Evolutionary conservation across 148 eudicot genomes (phyloP).

Genomic region (Limonium bicolor): DNA sequence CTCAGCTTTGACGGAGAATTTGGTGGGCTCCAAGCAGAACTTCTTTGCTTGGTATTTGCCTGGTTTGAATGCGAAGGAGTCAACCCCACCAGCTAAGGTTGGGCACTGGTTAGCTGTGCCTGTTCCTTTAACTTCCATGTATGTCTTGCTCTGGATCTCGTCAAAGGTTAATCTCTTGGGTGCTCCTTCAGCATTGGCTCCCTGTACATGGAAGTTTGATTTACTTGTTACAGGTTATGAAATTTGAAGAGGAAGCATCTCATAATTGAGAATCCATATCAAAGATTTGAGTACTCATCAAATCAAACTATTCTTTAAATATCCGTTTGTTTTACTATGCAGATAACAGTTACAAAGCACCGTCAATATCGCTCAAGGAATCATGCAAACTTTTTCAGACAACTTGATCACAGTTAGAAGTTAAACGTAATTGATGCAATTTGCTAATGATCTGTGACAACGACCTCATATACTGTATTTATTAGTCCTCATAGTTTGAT

Average conservation of each 20-base stretch:
- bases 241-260: too few species aligned
- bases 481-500: too few species aligned
- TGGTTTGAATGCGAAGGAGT: slow-evolving; percentile 64
- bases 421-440: too few species aligned
- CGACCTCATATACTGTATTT: too few species aligned
- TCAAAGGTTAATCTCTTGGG: slow-evolving; percentile 80
- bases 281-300: neutral
- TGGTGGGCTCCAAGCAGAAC: slow-evolving; percentile 88
- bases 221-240: too few species aligned
- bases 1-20: slow-evolving; percentile 87
- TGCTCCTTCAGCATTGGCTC: slow-evolving; percentile 79
- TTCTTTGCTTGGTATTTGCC: slow-evolving; percentile 92
- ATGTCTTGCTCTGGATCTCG: slow-evolving; percentile 94
- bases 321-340: neutral
- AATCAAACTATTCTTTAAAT: neutral
- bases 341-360: neutral
- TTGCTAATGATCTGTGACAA: too few species aligned
- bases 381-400: too few species aligned
- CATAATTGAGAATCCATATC: neutral
- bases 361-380: neutral
- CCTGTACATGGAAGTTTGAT: slow-evolving; percentile 31
- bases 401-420: too few species aligned
- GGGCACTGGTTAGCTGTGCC: slow-evolving; percentile 99
- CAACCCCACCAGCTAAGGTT: slow-evolving; percentile 52
- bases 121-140: slow-evolving; percentile 88